These are phyloP conservation scores for Thermothelomyces thermophilus DNA, from an alignment of 2,329 filamentous ascomycete species.

Conservation along the genomic window DNA sequence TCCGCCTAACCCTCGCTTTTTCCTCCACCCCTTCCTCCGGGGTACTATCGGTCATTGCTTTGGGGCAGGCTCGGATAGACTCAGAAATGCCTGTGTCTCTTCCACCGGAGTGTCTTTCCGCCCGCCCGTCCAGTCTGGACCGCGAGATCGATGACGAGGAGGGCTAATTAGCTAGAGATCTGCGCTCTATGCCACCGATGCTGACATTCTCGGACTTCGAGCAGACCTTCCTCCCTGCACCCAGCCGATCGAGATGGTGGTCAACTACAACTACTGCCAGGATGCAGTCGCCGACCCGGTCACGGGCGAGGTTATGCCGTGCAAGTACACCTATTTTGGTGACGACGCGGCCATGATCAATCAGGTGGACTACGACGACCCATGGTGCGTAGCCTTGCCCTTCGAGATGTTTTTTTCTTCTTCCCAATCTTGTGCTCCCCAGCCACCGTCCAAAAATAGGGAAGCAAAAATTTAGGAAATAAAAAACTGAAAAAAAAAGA, in stretches of 20 bases:
- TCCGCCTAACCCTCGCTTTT: neutral
- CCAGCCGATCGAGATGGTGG: constrained; percentile 34
- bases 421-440: too few species aligned
- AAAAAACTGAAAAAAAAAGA: too few species aligned
- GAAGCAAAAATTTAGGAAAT: too few species aligned
- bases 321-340: constrained; percentile 16
- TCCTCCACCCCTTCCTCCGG: neutral
- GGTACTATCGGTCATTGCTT: neutral
- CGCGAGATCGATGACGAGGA: too few species aligned
- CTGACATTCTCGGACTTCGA: neutral
- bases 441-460: too few species aligned
- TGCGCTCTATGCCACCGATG: neutral
- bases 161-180: too few species aligned
- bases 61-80: neutral
- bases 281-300: constrained; percentile 29
- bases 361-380: constrained; percentile 34
- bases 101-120: too few species aligned
- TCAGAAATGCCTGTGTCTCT: too few species aligned
- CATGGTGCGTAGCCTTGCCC: constrained; percentile 30
- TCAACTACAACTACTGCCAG: constrained; percentile 40
- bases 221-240: constrained; percentile 36
- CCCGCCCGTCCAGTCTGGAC: too few species aligned
- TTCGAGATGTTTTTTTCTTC: too few species aligned
- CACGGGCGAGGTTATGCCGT: constrained; percentile 24
- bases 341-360: constrained; percentile 13